Base-by-base conservation (phyloP, 441 rosid species). In the Mallotus japonicus region DNA sequence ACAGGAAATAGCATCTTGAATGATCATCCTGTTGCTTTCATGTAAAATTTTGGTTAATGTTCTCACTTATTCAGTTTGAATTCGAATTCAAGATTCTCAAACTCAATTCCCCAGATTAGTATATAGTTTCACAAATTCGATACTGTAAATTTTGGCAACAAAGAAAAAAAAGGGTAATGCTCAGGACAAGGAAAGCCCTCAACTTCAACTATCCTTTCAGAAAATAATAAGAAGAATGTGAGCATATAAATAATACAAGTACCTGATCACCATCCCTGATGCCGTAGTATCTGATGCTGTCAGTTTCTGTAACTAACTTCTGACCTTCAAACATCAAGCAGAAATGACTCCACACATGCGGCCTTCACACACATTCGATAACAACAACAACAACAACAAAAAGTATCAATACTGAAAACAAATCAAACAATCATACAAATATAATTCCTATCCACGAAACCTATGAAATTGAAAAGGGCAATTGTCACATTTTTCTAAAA, bases 291-390 rank as follows among this genome's bases (percentile, higher is more conserved):
- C 44, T 77, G 60, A 94, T 90, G 65, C 61, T 62, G 28, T 85
- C 91, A 8, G 84, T 68, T 20, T 87, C 97, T 20, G 77, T 63
- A 62, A 92, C 56, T 58, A 94, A 76, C 83, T 78, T 92, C 64
- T 82, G 86, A 67, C 86, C 92, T 70, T 78, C 80, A 73, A 73
- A 90, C 54, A 81, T 75, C 72, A 94, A 84, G 88, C 97, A 92
- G 76, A 94, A 94, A 73, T 90, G 96, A 6, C 86, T 92, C 97
- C 99, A 92, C 34, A 94, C 88, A 74, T 92, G 99, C n/a, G 90
- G 85, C 99, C 99, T 94, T 58, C 82, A 77, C 56, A 20, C 75
- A 62, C 56, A 59, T 65, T 37, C 63, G 62, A 11, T 47, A 24
- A 67, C 69, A 59, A 58, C 32, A 51, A n/a, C 2, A 24, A 24